These are phyloP conservation scores for Entophlyctis luteolus DNA, from an alignment of 192 early-diverging fungal genomes.

Conservation along the genomic window DNA sequence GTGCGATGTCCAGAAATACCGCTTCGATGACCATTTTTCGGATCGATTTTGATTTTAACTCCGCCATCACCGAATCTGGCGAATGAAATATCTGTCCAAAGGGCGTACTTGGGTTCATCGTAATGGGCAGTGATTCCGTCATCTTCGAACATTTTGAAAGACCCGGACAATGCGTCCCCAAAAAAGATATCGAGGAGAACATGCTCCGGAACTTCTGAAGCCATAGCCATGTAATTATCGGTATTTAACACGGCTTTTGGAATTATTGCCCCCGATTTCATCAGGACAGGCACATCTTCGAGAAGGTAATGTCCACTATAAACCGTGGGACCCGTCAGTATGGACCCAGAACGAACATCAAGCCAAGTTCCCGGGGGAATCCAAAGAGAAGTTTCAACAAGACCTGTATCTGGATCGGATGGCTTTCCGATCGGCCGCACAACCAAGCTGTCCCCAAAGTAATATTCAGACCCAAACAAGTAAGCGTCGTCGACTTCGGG, in stretches of 20 bases:
- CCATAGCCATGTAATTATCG: not conserved
- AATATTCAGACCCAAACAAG: not conserved
- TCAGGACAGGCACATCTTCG: not conserved
- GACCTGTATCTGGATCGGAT: not conserved
- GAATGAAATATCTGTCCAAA: not conserved
- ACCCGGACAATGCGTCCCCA: not conserved
- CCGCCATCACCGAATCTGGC: too few relatives aligned
- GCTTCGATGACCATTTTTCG: not conserved
- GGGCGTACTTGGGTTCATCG: not conserved
- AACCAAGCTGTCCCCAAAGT: not conserved
- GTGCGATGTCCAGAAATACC: not conserved
- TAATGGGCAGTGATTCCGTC: conserved; percentile 2
- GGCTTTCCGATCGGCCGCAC: not conserved
- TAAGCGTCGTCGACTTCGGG: conserved; percentile 3
- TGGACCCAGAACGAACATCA: not conserved
- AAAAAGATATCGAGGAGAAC: not conserved
- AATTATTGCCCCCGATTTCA: not conserved
- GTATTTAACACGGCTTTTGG: not conserved
- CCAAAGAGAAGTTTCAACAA: not conserved
- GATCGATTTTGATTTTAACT: not conserved
- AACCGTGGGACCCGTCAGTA: not conserved
- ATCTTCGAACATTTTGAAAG: not conserved
- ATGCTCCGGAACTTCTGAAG: not conserved
- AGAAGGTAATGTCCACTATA: not conserved
- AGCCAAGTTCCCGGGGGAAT: conserved; percentile 1